Conservation (phyloP, 805 yeast species). For the Candida palmyrensis region DNA sequence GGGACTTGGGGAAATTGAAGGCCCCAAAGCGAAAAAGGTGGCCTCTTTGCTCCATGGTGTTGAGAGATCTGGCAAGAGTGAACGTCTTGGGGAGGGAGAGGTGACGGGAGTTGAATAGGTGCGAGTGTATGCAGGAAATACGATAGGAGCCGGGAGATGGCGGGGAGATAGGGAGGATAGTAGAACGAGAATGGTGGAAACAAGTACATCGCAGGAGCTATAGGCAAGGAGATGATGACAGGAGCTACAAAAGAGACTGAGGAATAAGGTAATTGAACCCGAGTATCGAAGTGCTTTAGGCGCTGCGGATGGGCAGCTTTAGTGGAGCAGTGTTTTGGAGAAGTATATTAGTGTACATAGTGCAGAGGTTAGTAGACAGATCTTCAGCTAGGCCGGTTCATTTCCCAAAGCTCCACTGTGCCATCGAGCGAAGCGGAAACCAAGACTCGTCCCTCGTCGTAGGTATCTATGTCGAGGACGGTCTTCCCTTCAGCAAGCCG, state of each 20-base stretch:
- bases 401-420: constrained; percentile 14
- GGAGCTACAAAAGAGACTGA: too few relatives aligned
- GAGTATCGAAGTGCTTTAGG: too few relatives aligned
- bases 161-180: not conserved
- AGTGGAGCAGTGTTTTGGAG: too few relatives aligned
- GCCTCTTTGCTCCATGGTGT: constrained; percentile 37
- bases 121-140: not conserved
- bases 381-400: too few relatives aligned
- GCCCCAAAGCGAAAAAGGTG: constrained; percentile 56
- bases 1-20: constrained; percentile 66
- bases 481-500: constrained; percentile 13
- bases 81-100: not conserved
- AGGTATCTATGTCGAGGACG: constrained; percentile 39
- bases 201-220: not conserved
- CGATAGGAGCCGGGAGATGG: too few relatives aligned
- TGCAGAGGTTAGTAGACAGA: too few relatives aligned
- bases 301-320: too few relatives aligned
- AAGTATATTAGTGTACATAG: too few relatives aligned
- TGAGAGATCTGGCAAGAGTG: not conserved
- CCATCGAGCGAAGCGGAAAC: constrained; percentile 24
- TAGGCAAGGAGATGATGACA: not conserved
- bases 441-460: constrained; percentile 31
- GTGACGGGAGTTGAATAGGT: not conserved
- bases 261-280: too few relatives aligned
- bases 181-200: not conserved